Base-by-base conservation (phyloP, 2,329 filamentous ascomycete genomes). In the Penicillium italicum region DNA sequence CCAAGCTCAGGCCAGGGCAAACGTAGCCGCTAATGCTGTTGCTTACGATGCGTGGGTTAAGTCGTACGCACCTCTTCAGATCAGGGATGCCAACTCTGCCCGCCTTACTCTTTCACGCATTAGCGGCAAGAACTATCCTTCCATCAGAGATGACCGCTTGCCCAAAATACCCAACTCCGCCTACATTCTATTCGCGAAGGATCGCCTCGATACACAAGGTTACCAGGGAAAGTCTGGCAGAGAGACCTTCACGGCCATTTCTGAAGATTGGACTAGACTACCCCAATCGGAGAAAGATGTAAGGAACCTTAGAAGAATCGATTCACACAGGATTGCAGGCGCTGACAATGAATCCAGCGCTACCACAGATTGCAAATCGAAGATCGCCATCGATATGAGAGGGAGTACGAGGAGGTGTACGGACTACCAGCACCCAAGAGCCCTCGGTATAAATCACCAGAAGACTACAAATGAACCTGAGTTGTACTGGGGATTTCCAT, bases 21-120 rank as follows among this genome's bases (percentile, higher is more conserved):
- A 77, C 61, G 77, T 69, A 20, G 75, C 72, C 38, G 70, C 74
- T 14, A 79, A 79, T 47, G 62, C 69, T 20, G 71, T 72, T 20
- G 74, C 73, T 14, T 80, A 79, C 65, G 73, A 80, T 30, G 66
- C 76, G 56, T 89, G 83, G 82, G 69, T 88, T 20, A 68, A 79
- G 31, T 72, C 69, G 3, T 71, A 85, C 65, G 82, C 82, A 1
- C 79, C 82, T 10, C 73, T 81, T 5, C 69, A 86, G 65, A 87
- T 89, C 62, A 74, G 74, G 43, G 56, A 75, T 3, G 85, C 86
- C 54, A 89, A 89, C 68, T 65, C 61, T 11, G 86, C 86, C 11
- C 82, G 86, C 36, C 56, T 37, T 28, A 60, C 50, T n/a, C 67
- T 78, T 9, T 50, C 53, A 0, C 64, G 57, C 26, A 58, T 72